Percentiles rank a stretch among this genome's conserved stretches.
Conservation (phyloP, 306 rosid species). For the Chamaecrista fasciculata region DNA sequence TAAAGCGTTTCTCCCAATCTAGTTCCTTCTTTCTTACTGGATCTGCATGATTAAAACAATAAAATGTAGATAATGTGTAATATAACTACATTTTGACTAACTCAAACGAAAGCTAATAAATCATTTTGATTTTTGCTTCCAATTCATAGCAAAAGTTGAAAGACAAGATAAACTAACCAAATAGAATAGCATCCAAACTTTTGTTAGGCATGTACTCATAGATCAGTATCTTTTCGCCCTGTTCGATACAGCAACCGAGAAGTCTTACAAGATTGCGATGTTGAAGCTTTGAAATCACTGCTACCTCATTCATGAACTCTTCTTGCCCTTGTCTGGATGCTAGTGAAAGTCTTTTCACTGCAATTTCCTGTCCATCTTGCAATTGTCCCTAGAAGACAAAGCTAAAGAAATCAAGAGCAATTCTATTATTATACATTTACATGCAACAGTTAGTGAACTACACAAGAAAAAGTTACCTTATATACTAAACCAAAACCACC, state of each 20-base stretch:
- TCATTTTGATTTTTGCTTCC: neutral
- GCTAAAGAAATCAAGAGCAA: neutral
- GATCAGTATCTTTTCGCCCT: neutral
- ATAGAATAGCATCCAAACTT: slow-evolving; percentile 7
- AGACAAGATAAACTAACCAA: neutral
- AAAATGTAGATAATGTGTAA: neutral
- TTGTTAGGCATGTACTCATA: slow-evolving; percentile 1
- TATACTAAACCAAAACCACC: slow-evolving; percentile 8
- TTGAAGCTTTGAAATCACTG: neutral
- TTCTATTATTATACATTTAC: neutral
- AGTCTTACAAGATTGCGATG: neutral
- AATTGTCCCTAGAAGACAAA: neutral
- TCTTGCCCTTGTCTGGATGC: neutral
- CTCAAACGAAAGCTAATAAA: neutral
- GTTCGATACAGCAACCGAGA: neutral
- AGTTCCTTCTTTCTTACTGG: neutral
- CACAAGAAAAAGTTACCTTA: neutral
- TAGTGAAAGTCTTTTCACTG: neutral
- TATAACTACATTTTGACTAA: neutral
- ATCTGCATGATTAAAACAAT: neutral
- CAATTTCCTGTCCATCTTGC: neutral
- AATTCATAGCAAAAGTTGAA: neutral
- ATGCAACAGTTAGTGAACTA: neutral
- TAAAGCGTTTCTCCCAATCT: neutral
- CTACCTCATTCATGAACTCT: slow-evolving; percentile 1